phyloP scores from a whole-genome alignment of 2,329 filamentous ascomycete species.

The Colletotrichum sp. region DNA sequence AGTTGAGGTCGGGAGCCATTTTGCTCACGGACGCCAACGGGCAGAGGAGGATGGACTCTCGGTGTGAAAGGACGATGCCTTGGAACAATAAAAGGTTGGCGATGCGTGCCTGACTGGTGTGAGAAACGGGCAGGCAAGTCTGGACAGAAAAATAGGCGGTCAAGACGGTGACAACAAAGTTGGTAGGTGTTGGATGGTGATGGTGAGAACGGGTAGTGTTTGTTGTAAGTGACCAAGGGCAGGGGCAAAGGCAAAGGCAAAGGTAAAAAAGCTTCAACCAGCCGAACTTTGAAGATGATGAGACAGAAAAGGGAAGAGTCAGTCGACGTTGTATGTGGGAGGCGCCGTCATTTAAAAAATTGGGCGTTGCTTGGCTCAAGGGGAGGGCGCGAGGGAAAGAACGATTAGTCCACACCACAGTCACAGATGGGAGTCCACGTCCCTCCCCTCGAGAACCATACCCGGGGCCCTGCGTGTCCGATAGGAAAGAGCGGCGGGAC shows the following conservation, averaged over 20 bases:
- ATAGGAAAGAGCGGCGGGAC: constrained; percentile 15
- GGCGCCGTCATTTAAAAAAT: constrained; percentile 15
- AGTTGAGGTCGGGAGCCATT: constrained; percentile 80
- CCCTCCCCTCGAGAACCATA: not conserved
- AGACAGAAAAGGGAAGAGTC: not conserved
- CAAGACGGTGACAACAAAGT: not conserved
- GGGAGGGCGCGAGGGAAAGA: not conserved
- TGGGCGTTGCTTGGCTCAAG: not conserved
- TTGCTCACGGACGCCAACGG: constrained; percentile 5
- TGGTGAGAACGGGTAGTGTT: not conserved
- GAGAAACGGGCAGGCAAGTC: not conserved
- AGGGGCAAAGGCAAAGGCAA: not conserved
- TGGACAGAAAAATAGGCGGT: not conserved
- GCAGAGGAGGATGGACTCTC: not conserved
- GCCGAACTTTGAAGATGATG: not conserved
- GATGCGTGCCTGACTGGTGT: not conserved
- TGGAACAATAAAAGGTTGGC: not conserved
- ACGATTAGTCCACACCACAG: not conserved
- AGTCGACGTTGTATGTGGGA: not conserved
- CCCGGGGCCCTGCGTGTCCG: constrained; percentile 2
- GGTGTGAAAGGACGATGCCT: not conserved
- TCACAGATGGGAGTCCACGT: not conserved
- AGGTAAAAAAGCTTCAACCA: not conserved
- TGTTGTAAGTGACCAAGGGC: constrained; percentile 12
- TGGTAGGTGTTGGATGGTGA: not conserved